A percentile compares a stretch with the other conserved stretches of the same genome.
phyloP scores from a whole-genome alignment of 2,329 filamentous ascomycete genomes.

The Corinectria fuckeliana region DNA sequence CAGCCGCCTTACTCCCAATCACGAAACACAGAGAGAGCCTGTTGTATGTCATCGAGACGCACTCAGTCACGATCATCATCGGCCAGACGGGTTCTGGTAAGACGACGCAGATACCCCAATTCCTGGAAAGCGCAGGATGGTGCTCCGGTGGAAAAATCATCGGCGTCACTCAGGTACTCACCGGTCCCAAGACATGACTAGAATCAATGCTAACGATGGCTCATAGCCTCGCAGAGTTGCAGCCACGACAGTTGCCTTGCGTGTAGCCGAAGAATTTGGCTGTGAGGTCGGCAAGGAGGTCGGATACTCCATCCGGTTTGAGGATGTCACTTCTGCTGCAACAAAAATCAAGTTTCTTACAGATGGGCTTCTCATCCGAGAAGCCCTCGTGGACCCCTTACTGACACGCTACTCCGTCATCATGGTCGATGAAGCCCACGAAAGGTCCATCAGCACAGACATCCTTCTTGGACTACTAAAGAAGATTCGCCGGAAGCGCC shows the following conservation, averaged over 20 bases:
- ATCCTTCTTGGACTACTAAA: conserved; percentile 88
- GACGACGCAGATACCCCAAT: conserved; percentile 95
- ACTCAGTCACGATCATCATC: conserved; percentile 85
- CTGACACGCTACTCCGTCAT: conserved; percentile 92
- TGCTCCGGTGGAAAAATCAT: conserved; percentile 82
- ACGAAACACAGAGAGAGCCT: conserved; percentile 80
- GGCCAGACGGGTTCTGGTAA: conserved; percentile 96
- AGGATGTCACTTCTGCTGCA: conserved; percentile 84
- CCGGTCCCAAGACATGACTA: conserved; percentile 16
- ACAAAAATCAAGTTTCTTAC: conserved; percentile 96
- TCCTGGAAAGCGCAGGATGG: conserved; percentile 88
- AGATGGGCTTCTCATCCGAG: conserved; percentile 87
- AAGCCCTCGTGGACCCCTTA: conserved; percentile 91
- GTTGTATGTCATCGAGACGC: conserved; percentile 85
- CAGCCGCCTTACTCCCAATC: conserved; percentile 83
- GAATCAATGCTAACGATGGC: conserved; percentile 20
- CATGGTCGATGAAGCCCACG: conserved; percentile 98
- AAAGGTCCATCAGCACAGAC: conserved; percentile 91
- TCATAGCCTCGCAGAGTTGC: conserved; percentile 83
- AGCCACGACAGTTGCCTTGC: conserved; percentile 84
- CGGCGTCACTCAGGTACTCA: conserved; percentile 83
- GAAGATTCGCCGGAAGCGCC: conserved; percentile 81
- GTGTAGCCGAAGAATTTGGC: conserved; percentile 88
- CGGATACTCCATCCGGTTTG: conserved; percentile 91
- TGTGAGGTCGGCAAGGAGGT: conserved; percentile 89